phyloP scores from a whole-genome alignment of 164 flowering plant genomes.

The Dillenia suffruticosa region DNA sequence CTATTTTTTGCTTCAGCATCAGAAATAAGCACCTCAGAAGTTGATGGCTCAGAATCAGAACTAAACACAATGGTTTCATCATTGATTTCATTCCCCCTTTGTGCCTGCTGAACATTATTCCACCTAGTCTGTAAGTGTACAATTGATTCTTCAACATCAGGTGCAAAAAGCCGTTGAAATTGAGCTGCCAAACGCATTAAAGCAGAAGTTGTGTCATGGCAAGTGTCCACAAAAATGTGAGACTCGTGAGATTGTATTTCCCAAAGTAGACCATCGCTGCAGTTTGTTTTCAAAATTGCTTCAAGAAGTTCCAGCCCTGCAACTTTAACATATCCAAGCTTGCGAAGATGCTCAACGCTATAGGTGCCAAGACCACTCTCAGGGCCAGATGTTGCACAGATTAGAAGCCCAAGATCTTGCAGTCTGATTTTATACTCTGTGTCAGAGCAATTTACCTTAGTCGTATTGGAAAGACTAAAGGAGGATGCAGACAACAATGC shows the following conservation, averaged over 20 bases:
- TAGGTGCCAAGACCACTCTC: conserved; percentile 29
- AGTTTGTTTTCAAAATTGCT: conserved; percentile 58
- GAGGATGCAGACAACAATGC: conserved; percentile 83
- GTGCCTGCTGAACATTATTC: conserved; percentile 56
- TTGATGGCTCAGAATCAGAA: conserved; percentile 21
- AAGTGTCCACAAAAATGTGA: conserved; percentile 65
- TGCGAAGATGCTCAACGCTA: conserved; percentile 55
- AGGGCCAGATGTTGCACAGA: conserved; percentile 34
- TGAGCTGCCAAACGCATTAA: conserved; percentile 65
- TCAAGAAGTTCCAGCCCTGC: conserved; percentile 77
- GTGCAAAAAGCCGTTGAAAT: conserved; percentile 85
- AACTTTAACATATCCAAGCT: conserved; percentile 78
- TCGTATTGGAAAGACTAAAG: conserved; percentile 44
- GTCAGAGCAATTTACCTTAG: conserved; percentile 19
- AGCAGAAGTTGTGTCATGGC: conserved; percentile 76
- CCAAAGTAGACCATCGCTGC: conserved; percentile 61
- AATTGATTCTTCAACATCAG: conserved; percentile 81
- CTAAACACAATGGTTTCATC: conserved; percentile 14
- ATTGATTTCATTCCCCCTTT: conserved; percentile 19
- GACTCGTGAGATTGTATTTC: conserved; percentile 69
- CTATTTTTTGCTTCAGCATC: conserved; percentile 17
- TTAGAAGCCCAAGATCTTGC: conserved; percentile 88
- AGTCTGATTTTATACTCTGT: conserved; percentile 55
- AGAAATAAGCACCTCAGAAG: conserved; percentile 17
- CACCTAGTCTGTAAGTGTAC: conserved; percentile 87